phyloP scores from a whole-genome alignment of 2,329 filamentous ascomycete genomes.

The Arthroderma sp. region DNA sequence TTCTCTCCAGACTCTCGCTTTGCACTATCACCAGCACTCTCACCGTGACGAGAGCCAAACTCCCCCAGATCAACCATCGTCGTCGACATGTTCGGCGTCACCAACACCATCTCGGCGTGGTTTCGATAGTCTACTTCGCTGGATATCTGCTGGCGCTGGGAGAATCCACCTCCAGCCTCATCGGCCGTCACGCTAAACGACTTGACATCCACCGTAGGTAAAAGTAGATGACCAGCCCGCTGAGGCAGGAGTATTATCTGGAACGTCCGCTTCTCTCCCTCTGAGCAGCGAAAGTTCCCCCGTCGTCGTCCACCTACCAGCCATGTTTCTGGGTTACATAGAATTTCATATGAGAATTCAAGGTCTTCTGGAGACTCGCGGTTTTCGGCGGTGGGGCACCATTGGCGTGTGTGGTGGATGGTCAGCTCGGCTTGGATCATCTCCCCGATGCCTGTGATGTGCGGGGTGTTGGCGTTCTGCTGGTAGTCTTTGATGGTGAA shows the following conservation, averaged over 20 bases:
- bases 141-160: constrained; percentile 29
- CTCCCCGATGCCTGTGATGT: constrained; percentile 24
- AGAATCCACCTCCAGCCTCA: constrained; percentile 8
- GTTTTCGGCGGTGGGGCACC: constrained; percentile 28
- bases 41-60: constrained; percentile 35
- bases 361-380: constrained; percentile 37
- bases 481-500: constrained; percentile 19
- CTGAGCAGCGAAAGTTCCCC: constrained; percentile 51
- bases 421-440: constrained; percentile 34
- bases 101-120: constrained; percentile 60
- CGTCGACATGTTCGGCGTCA: constrained; percentile 55
- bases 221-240: constrained; percentile 60
- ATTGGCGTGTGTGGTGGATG: constrained; percentile 43
- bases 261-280: constrained; percentile 40
- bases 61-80: constrained; percentile 63
- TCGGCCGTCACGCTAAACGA: constrained; percentile 34
- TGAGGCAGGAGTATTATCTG: constrained; percentile 68
- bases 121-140: constrained; percentile 75
- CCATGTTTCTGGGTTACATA: constrained; percentile 63
- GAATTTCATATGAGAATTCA: constrained; percentile 74
- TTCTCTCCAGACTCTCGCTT: too few relatives aligned
- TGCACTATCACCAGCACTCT: too few relatives aligned
- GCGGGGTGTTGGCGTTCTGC: constrained; percentile 1
- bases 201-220: constrained; percentile 67
- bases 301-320: constrained; percentile 70